These are phyloP conservation scores for Apophysomyces elegans DNA, from an alignment of 371 early-diverging fungal genomes.

Conservation along the genomic window DNA sequence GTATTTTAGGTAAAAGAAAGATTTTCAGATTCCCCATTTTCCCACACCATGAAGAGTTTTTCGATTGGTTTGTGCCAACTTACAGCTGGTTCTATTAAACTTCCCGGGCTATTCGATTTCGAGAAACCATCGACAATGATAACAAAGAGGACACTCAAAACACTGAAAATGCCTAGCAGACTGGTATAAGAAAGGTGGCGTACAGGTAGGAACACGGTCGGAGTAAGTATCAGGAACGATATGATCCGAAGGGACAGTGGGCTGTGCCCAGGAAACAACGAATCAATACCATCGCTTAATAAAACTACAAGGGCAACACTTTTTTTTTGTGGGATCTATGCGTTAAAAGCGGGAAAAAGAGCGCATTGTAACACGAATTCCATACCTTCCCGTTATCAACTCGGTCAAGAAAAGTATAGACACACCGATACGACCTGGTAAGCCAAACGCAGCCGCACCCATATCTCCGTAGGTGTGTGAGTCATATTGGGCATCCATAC, in stretches of 20 bases:
- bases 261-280: constrained; percentile 42
- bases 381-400: constrained; percentile 62
- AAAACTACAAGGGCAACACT: constrained; percentile 47
- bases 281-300: constrained; percentile 47
- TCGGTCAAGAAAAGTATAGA: constrained; percentile 66
- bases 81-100: constrained; percentile 60
- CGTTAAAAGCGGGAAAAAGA: too few species aligned
- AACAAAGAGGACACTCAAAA: constrained; percentile 44
- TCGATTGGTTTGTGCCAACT: constrained; percentile 15
- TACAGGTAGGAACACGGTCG: constrained; percentile 53
- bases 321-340: too few species aligned
- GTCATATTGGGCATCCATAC: constrained; percentile 54
- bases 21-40: constrained; percentile 3
- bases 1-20: constrained; percentile 35
- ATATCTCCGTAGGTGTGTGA: constrained; percentile 70
- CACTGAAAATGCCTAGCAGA: constrained; percentile 55
- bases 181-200: constrained; percentile 55
- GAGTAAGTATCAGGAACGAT: constrained; percentile 50
- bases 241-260: constrained; percentile 29
- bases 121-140: constrained; percentile 55
- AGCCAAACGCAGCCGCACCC: constrained; percentile 71
- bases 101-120: constrained; percentile 60
- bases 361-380: background rate
- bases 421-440: constrained; percentile 54
- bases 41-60: background rate